Conservation (phyloP, 306 rosid genomes). For the Leucaena leucocephala region DNA sequence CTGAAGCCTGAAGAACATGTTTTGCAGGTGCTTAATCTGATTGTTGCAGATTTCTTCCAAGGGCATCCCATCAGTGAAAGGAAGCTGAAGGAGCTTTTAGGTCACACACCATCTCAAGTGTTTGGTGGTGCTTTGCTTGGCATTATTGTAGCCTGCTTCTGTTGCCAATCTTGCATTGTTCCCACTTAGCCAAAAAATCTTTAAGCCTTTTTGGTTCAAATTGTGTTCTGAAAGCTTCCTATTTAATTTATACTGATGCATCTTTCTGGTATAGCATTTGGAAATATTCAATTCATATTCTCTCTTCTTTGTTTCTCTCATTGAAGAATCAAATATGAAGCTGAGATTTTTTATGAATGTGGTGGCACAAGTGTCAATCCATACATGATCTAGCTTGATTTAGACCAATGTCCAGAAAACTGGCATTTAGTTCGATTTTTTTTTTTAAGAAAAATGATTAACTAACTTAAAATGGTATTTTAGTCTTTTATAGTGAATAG, state of each 20-base stretch:
- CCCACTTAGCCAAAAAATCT: constrained; percentile 22
- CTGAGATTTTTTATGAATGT: background rate
- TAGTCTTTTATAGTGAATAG: no score
- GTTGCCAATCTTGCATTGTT: constrained; percentile 54
- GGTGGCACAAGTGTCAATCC: no score
- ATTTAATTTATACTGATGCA: background rate
- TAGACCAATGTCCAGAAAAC: no score
- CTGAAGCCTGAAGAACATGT: background rate
- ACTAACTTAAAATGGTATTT: no score
- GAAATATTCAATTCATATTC: background rate
- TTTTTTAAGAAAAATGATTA: no score
- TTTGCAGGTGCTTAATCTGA: constrained; percentile 64
- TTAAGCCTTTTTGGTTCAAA: background rate
- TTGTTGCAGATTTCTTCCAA: constrained; percentile 62
- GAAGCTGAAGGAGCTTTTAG: constrained; percentile 71
- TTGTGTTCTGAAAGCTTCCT: background rate
- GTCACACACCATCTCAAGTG: constrained; percentile 75
- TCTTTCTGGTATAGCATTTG: background rate
- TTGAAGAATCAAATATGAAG: background rate
- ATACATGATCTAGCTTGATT: no score
- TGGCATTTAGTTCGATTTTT: no score
- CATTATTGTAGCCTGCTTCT: constrained; percentile 53
- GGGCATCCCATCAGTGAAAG: constrained; percentile 74
- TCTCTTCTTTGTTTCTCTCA: background rate
- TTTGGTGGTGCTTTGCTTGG: constrained; percentile 70